Evolutionary conservation across 2,329 filamentous ascomycete species (phyloP).

Genomic region (Capronia americana): DNA sequence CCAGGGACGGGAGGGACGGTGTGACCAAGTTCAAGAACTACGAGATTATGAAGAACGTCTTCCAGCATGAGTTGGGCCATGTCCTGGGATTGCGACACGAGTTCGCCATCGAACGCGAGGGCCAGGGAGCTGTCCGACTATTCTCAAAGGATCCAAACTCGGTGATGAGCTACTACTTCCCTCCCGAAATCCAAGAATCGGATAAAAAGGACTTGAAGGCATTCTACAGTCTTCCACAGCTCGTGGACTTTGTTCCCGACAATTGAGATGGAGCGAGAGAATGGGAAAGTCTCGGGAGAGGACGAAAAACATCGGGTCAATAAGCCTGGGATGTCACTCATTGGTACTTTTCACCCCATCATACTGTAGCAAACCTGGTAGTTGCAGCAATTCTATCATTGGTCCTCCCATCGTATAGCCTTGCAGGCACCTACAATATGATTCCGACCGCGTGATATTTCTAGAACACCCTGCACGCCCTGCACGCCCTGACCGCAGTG

Average conservation of each 20-base stretch:
- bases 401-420: neutral
- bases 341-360: conserved; percentile 1
- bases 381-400: neutral
- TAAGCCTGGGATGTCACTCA: conserved; percentile 9
- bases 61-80: conserved; percentile 31
- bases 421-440: neutral
- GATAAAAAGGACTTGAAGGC: conserved; percentile 15
- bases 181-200: conserved; percentile 14
- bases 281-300: neutral
- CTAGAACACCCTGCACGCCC: too few species aligned
- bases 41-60: conserved; percentile 30
- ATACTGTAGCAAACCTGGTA: neutral
- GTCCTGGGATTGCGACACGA: conserved; percentile 30
- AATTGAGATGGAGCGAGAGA: neutral
- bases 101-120: conserved; percentile 21
- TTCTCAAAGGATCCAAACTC: conserved; percentile 15
- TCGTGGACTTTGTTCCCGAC: conserved; percentile 2
- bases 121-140: conserved; percentile 18
- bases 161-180: conserved; percentile 27
- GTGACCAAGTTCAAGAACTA: conserved; percentile 17
- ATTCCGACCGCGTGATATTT: neutral
- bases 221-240: conserved; percentile 4
- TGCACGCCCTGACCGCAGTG: neutral
- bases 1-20: neutral
- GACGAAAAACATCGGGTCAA: neutral